A percentile compares a stretch with the other conserved stretches of the same genome.
Conservation (phyloP, 129 eudicot genomes). For the Lactuca sativa region DNA sequence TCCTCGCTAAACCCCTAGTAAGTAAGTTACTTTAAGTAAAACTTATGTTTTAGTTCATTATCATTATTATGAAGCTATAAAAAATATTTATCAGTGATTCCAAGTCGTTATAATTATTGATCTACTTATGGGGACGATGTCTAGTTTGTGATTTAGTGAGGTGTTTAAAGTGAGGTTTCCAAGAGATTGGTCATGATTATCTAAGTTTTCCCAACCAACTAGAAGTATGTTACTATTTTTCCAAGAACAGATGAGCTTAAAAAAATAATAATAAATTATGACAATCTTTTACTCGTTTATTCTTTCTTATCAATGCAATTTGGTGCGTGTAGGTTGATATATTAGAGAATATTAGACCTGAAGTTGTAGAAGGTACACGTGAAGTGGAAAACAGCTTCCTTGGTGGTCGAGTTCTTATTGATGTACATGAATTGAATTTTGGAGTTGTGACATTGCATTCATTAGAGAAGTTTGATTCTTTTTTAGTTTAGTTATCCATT, state of each 20-base stretch:
- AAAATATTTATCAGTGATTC: too few species aligned
- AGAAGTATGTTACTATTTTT: constrained; percentile 42
- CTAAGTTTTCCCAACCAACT: too few species aligned
- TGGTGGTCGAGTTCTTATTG: constrained; percentile 57
- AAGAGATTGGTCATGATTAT: too few species aligned
- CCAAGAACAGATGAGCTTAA: constrained; percentile 65
- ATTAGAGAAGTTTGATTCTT: constrained; percentile 41
- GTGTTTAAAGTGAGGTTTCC: too few species aligned
- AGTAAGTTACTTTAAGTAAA: too few species aligned
- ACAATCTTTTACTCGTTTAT: too few species aligned
- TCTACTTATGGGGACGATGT: too few species aligned
- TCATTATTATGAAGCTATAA: too few species aligned
- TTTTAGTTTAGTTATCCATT: background rate
- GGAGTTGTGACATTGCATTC: constrained; percentile 68
- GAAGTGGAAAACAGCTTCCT: constrained; percentile 62
- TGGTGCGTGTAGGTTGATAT: constrained; percentile 53
- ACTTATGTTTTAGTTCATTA: too few species aligned
- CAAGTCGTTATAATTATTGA: too few species aligned
- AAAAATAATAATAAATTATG: background rate
- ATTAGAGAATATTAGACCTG: constrained; percentile 62
- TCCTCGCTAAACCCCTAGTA: too few species aligned
- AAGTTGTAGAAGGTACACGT: constrained; percentile 65
- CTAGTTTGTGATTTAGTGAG: too few species aligned
- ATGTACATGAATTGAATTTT: constrained; percentile 57
- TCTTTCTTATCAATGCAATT: background rate